Evolutionary conservation across 345 rosid species (phyloP), one percentile per base, ranked within the genome.

Genomic region (Kernera saxatilis): DNA sequence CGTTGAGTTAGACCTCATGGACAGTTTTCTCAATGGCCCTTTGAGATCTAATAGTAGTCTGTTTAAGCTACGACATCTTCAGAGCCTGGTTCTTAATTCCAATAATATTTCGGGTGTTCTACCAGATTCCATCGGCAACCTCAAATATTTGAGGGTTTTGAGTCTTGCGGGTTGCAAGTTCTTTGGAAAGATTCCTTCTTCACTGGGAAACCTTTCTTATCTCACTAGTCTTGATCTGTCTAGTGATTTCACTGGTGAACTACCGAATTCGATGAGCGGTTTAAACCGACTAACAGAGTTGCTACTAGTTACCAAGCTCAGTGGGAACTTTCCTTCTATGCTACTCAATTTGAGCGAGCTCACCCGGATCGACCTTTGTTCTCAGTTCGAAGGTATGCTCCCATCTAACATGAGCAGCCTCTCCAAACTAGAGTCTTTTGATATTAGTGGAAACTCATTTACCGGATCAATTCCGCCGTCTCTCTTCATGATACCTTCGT

Each of bases 241-340:
- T 6, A 83, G 79, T 39, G 22, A 2, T 6, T 82, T 84, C 15
- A 30, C 5, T 1, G 86, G 88, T 15, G 33, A 59, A 2, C 19
- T 72, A 26, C 70, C 70, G 0, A 30, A 29, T 62, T 40, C 76
- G 1, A 29, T 71, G 5, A 63, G 54, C 2, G 5, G 11, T 11
- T 13, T 64, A 25, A 44, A 43, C 11, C 5, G 11, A 18, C 19
- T 62, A 5, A 32, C 21, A 3, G 27, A 51, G 5, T 64, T 71
- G 36, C 3, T 0, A 1, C 53, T 71, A 3, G 0, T 0, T 0
- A 21, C 4, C 21, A 72, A 21, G 2, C 26, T 72, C 6, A 12
- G 12, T 27, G 76, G 70, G 9, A 51, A 30, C 3, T 49, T 71
- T 39, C 62, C 69, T 26, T 4, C 0, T 29, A 0, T 12, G 33